Evolutionary conservation across 164 flowering plant genomes (phyloP), one percentile per base, ranked within the genome.

Genomic region (Nymphaea thermarum): DNA sequence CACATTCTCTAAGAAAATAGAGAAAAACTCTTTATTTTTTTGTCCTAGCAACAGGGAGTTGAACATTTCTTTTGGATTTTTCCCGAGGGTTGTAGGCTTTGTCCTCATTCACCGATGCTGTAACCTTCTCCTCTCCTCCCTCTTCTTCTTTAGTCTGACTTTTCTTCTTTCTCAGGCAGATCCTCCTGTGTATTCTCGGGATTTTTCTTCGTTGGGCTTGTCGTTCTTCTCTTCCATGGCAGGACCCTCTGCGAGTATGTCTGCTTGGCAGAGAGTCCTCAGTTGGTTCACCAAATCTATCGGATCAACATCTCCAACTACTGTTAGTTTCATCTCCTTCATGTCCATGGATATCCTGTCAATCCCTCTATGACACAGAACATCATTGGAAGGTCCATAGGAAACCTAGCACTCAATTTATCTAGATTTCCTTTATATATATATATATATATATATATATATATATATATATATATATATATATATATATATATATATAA

Each of bases 321-420:
- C 85, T 0, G 90, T 90, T 47, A 93, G 43, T 65, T 83, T 90
- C 84, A 73, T 76, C 43, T 75, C 88, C 70, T 93, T 90, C 87
- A 86, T 80, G 80, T 93, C 96, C 78, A 93, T 79, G 43, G 93
- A 60, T 41, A 93, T 81, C 7, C 84, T 79, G 81, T 88, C 93
- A 44, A 93, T 87, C 16, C 98, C 98, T 92, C 44, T 60, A 62
- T 25, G 0, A 25, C 36, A 1, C 36, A 25, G 36, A 25, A 25
- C 36, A 25, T 25, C 0, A 25, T 25, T 25, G 1, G 36, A 0
- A 25, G 36, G 36, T 1, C 36, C 36, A 25, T 1, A 25, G 36
- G 36, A 25, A 25, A 25, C 36, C 36, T 1, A 25, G 36, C 0
- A 25, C 1, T 25, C 1, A 0, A 25, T 25, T 25, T 25, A 25